Percentiles rank a stretch among this genome's conserved stretches.
These are phyloP conservation scores for Yamadazyma membranifaciens DNA, from an alignment of 1,139 yeast genomes.

Conservation along the genomic window DNA sequence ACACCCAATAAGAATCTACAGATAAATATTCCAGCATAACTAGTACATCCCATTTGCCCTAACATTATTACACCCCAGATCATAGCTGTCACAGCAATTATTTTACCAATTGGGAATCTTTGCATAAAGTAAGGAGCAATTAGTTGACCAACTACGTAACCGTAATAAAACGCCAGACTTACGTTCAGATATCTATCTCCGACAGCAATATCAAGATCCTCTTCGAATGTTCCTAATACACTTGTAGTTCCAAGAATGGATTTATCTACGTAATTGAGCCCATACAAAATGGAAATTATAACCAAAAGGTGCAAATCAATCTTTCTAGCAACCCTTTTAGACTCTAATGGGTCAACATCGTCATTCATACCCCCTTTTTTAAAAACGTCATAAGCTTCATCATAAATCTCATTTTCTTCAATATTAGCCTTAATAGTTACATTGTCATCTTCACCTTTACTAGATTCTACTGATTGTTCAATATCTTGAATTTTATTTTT, in stretches of 20 bases:
- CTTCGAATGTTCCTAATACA: slow-evolving; percentile 21
- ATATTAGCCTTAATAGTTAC: too few relatives aligned
- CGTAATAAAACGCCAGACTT: slow-evolving; percentile 58
- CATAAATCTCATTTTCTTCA: slow-evolving; percentile 2
- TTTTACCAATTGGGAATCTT: slow-evolving; percentile 52
- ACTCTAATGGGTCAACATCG: slow-evolving; percentile 15
- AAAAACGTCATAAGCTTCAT: slow-evolving; percentile 14
- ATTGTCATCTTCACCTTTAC: too few relatives aligned
- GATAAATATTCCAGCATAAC: slow-evolving; percentile 48
- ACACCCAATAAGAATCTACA: slow-evolving; percentile 44
- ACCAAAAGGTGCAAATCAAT: slow-evolving; percentile 20
- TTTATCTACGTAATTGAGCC: slow-evolving; percentile 35
- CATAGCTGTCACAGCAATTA: slow-evolving; percentile 40
- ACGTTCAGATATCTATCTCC: slow-evolving; percentile 41
- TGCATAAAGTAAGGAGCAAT: slow-evolving; percentile 54
- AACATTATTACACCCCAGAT: slow-evolving; percentile 52
- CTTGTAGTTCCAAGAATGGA: too few relatives aligned
- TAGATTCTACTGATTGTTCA: too few relatives aligned
- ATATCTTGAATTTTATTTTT: too few relatives aligned
- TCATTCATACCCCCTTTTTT: slow-evolving; percentile 15
- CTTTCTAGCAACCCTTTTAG: slow-evolving; percentile 16
- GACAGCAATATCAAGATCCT: slow-evolving; percentile 18
- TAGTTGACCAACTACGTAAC: slow-evolving; percentile 49
- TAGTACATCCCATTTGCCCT: slow-evolving; percentile 42
- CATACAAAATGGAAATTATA: slow-evolving; percentile 15